phyloP scores from a whole-genome alignment of 352 stramenopile genomes.

The Globisporangium parvum region DNA sequence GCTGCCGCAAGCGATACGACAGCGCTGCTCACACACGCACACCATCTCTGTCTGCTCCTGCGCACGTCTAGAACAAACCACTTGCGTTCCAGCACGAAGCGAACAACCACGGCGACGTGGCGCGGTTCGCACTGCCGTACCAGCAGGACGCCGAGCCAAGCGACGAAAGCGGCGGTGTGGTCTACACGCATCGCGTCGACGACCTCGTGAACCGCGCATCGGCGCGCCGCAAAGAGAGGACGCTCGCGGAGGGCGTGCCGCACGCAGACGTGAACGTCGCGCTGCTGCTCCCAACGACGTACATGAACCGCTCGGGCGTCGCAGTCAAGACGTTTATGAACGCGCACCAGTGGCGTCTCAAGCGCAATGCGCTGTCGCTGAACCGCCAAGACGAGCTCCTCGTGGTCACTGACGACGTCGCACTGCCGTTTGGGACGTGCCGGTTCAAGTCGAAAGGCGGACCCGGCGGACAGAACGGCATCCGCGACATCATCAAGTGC shows the following conservation, averaged over 20 bases:
- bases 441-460: constrained; percentile 80
- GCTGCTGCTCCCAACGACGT: constrained; percentile 68
- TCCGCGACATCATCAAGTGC: constrained; percentile 84
- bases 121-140: constrained; percentile 49
- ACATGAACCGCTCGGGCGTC: constrained; percentile 83
- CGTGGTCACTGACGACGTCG: constrained; percentile 76
- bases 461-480: constrained; percentile 72
- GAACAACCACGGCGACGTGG: constrained; percentile 60
- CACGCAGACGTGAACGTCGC: constrained; percentile 72
- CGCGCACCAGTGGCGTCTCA: constrained; percentile 72
- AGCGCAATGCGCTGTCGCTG: constrained; percentile 73
- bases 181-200: constrained; percentile 39
- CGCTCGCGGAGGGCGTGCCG: constrained; percentile 62
- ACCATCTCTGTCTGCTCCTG: not conserved
- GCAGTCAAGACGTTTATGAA: constrained; percentile 79
- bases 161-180: not conserved
- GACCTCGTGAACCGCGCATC: constrained; percentile 79
- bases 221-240: constrained; percentile 68
- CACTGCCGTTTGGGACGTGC: constrained; percentile 73
- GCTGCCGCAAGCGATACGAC: not conserved
- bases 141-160: constrained; percentile 42
- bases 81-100: constrained; percentile 51
- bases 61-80: constrained; percentile 29
- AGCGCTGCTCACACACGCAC: not conserved
- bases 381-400: constrained; percentile 84